Base-by-base conservation (phyloP, 2,329 filamentous ascomycete species). In the Didymosphaeria variabile region DNA sequence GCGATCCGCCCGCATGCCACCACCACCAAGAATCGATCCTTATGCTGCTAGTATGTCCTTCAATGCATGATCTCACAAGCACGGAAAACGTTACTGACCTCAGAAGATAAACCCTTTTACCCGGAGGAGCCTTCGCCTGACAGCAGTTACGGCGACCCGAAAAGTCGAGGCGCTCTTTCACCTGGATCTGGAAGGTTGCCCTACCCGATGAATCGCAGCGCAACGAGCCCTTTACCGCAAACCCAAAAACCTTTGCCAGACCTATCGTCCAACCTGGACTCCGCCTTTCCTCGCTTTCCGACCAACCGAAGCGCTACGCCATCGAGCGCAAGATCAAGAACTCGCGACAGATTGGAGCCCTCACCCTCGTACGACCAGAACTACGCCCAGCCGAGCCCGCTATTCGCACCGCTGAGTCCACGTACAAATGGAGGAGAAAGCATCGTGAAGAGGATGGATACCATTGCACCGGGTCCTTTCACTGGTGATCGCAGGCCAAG, bases 381-480 rank as follows among this genome's bases (percentile, higher is more conserved):
- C 42, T 78, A 79, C 56, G 71, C 72, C 21, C 69, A 74, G 58
- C 69, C 76, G 17, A 74, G 71, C 54, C 73, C 77, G 15, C 64
- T 74, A 3, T 83, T 83, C 69, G 83, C 83, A 23, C 80, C 84
- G 4, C 75, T 81, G 21, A 88, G 82, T 63, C 85, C 86, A 29
- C 75, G 74, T 36, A 72, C 71, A 1, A 76, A 77, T 65, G 79
- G 73, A 19, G 79, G 77, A 60, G 79, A 75, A 52, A 81, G 76
- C 55, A 51, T 92, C 31, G 70, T 90, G 67, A 84, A 86, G 63
- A 85, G 87, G 55, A 87, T 91, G 83, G 86, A 91, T 66, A 84
- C 81, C 9, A 89, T 91, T 70, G 83, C 87, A 1, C 87, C 89
- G 1, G 89, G 88, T 0, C 89, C 90, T 0, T 91, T 92, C 68